phyloP scores from a whole-genome alignment of 179 eudicot species.

The Beta macrorhiza region DNA sequence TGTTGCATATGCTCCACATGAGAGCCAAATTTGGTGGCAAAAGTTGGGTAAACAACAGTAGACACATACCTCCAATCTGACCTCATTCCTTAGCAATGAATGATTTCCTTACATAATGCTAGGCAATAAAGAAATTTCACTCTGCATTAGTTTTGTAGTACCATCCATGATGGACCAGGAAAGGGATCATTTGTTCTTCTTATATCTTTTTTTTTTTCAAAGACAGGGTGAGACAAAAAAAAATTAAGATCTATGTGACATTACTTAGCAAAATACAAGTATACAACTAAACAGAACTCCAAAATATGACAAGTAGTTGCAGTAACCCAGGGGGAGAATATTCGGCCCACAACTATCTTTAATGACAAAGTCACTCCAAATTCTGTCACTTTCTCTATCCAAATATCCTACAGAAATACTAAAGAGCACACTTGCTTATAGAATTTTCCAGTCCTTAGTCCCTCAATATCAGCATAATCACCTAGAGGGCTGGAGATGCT shows the following conservation, averaged over 20 bases:
- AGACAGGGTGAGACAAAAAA: too few relatives aligned
- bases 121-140: too few relatives aligned
- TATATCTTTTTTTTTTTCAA: too few relatives aligned
- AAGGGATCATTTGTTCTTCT: too few relatives aligned
- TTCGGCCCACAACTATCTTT: background rate
- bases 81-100: background rate
- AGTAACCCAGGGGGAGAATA: too few relatives aligned
- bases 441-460: background rate
- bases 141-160: too few relatives aligned
- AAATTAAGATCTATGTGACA: too few relatives aligned
- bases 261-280: too few relatives aligned
- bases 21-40: background rate
- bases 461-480: background rate
- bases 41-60: background rate
- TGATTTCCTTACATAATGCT: too few relatives aligned
- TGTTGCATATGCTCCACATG: background rate
- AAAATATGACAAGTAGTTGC: too few relatives aligned
- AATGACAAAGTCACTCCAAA: background rate
- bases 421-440: background rate
- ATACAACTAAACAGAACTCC: too few relatives aligned
- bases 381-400: background rate
- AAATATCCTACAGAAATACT: background rate
- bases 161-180: too few relatives aligned
- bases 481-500: conserved; percentile 3
- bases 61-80: background rate